Conservation (phyloP, 148 eudicot genomes). For the Silene uniflora region DNA sequence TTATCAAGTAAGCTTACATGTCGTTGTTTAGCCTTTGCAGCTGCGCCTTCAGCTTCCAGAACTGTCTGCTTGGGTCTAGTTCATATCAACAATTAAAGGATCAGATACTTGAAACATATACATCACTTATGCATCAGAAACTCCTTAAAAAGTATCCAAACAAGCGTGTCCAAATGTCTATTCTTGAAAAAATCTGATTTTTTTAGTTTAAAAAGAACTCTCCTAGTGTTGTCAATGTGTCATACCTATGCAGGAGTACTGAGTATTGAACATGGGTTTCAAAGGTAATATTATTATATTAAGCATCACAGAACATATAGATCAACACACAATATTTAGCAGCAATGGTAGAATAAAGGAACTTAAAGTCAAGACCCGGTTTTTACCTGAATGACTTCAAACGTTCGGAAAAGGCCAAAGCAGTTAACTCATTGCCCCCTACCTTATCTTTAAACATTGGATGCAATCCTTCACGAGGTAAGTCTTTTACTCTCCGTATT, state of each 20-base stretch:
- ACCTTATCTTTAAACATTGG: conserved; percentile 66
- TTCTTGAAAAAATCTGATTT: background rate
- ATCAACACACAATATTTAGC: background rate
- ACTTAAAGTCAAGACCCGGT: conserved; percentile 2
- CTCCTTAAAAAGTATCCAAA: background rate
- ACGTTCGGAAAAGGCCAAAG: conserved; percentile 82
- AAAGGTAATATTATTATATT: background rate
- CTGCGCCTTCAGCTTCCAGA: conserved; percentile 90
- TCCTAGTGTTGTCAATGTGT: background rate
- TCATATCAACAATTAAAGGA: conserved; percentile 24
- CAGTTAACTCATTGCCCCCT: conserved; percentile 67
- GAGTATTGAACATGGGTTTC: background rate
- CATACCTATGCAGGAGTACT: background rate
- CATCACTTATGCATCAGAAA: background rate
- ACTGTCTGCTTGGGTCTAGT: conserved; percentile 90
- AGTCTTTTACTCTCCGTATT: conserved; percentile 64
- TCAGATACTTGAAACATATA: conserved; percentile 9
- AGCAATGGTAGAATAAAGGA: background rate
- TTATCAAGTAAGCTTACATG: conserved; percentile 33
- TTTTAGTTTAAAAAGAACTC: background rate
- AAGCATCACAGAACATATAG: background rate
- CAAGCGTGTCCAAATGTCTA: background rate
- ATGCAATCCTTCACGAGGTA: conserved; percentile 89
- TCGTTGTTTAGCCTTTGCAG: conserved; percentile 57
- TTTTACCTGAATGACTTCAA: conserved; percentile 73